A percentile compares a stretch with the other conserved stretches of the same genome.
phyloP scores from a whole-genome alignment of 208 protist genomes.

The Trypanosoma grayi region DNA sequence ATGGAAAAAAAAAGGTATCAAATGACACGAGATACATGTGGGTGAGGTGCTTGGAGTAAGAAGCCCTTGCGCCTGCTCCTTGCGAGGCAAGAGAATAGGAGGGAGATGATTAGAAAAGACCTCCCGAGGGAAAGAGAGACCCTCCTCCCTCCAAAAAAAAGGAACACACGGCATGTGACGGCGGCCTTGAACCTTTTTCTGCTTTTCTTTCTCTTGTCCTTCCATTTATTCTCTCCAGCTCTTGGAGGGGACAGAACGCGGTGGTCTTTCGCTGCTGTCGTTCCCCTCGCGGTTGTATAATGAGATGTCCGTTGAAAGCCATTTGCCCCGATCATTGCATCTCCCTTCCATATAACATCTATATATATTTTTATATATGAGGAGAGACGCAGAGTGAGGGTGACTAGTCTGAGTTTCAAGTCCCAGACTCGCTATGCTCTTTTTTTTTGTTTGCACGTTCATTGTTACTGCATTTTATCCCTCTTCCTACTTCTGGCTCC shows the following conservation, averaged over 20 bases:
- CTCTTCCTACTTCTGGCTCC: neutral
- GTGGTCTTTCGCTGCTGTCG: neutral
- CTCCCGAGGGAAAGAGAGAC: too few species aligned
- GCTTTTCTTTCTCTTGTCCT: neutral
- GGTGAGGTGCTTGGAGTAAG: too few species aligned
- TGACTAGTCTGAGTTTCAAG: neutral
- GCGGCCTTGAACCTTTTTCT: too few species aligned
- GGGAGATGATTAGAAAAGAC: too few species aligned
- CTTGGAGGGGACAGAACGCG: neutral
- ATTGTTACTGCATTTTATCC: neutral
- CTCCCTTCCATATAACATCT: conserved; percentile 4
- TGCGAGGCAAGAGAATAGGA: too few species aligned
- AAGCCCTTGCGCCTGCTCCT: too few species aligned
- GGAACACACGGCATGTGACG: too few species aligned
- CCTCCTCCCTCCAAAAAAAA: too few species aligned
- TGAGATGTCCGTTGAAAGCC: conserved; percentile 1
- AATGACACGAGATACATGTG: neutral
- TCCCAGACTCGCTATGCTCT: neutral
- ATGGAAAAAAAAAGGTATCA: neutral
- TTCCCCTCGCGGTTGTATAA: conserved; percentile 3
- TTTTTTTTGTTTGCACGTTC: neutral
- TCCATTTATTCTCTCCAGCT: neutral
- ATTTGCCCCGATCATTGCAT: neutral
- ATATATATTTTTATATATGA: conserved; percentile 5
- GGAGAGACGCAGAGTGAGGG: neutral